Evolutionary conservation across 176 grass and related monocot genomes (phyloP), one percentile per base, ranked within the genome.

Genomic region (Triticum urartu): DNA sequence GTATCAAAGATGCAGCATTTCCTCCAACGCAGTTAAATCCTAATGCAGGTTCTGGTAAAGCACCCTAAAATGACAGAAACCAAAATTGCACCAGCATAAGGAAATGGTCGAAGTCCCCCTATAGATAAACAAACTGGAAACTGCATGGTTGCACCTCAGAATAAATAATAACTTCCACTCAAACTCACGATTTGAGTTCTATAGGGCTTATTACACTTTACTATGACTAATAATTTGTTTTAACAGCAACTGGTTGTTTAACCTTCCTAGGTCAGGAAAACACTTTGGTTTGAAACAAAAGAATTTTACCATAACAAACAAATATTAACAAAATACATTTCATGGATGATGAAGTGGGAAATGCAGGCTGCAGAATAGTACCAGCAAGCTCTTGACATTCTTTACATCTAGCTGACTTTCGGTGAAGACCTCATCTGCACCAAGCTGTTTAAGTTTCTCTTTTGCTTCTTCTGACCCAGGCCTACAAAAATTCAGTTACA

Each of bases 21-120:
- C 95, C 95, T 63, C 95, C 93, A 74, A 98, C 93, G 17, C 95
- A 95, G 81, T 98, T 98, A 64, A 98, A 98, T 92, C 95, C 95
- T 87, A 98, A 86, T 48, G 83, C 74, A 64, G 93, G 95, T 85
- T 94, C 90, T 72, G 95, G 95, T 61, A 94, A 84, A 89, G 90
- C 91, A 80, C 84, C 91, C 93, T 98, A 78, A 65, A n/a, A 92
- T 12, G 69, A 77, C 38, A 88, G 24, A 34, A 62, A 68, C 69
- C 9, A 89, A 9, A 85, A 81, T 9, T 85, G 32, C 11, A 77
- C 45, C 39, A 28, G 43, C 63, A 45, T 77, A 62, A 81, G 20
- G 18, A 83, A 88, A 77, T 79, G 39, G 1, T 26, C 42, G 5
- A 81, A 90, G 67, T 81, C 28, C 21, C 20, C 54, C 20, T 54